Base-by-base conservation (phyloP, 371 early-diverging fungal genomes). In the Phascolomyces articulosus region DNA sequence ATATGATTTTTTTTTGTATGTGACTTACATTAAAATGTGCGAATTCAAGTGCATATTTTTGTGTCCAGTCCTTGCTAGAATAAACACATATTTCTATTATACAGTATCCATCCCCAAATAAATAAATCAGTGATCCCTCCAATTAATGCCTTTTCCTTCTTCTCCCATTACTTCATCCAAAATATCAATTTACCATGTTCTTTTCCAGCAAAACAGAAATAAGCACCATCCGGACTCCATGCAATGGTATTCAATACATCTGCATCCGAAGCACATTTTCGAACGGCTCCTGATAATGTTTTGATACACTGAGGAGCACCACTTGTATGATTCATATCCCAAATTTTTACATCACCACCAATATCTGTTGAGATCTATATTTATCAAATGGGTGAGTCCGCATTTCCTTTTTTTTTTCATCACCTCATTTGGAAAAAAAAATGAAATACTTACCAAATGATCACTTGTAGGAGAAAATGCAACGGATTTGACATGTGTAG, bases 261-360 rank as follows among this genome's bases (percentile, higher is more conserved):
- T 40, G 60, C 68, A 23, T 66, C 65, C 10, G 55, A 49, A n/a
- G 44, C 47, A 16, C 62, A 40, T 24, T 55, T 51, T 58, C 38
- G 11, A n/a, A 66, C 21, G 10, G 62, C 29, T 31, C 63, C 44
- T 9, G 31, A 20, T 31, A 72, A 40, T 54, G 54, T 66, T 70
- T 83, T 62, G 15, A 80, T 55, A 58, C 81, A 77, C 4, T 63
- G 58, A 1, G 87, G 84, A 10, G 60, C 72, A 2, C 78, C 75
- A 15, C 70, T 76, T 3, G 59, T 57, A 13, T 75, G 56, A 28
- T 79, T 78, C 16, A 84, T 55, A 61, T 84, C 73, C 91, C 91
- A 91, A 7, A 91, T 71, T n/a, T 75, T 74, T 18, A 89, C 73
- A 23, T 76, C 74, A 6, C 91, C 91, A 23, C 88, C 85, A 49